Percentiles rank a stretch among this genome's conserved stretches.
Conservation (phyloP, 441 rosid species). For the Breynia disticha region DNA sequence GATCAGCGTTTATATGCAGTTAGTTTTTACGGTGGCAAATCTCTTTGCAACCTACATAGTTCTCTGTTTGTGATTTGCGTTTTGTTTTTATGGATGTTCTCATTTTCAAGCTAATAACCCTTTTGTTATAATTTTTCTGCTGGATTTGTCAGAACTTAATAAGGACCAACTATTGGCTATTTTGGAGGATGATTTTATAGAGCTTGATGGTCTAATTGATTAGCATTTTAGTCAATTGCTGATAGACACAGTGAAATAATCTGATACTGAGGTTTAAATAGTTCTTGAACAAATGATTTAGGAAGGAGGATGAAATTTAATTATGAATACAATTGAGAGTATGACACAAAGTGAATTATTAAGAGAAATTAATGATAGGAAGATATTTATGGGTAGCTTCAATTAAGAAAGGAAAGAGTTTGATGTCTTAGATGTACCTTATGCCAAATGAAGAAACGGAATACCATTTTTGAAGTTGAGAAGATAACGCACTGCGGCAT, state of each 20-base stretch:
- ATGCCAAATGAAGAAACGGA: conserved; percentile 13
- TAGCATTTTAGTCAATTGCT: conserved; percentile 9
- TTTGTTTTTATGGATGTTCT: no score
- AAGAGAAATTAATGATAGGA: no score
- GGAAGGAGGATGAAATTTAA: conserved; percentile 8
- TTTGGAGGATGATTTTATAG: conserved; percentile 35
- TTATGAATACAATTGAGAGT: neutral
- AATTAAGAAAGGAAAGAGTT: neutral
- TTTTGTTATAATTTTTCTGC: conserved; percentile 8
- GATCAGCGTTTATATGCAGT: no score
- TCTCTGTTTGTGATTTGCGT: no score
- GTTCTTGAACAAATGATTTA: conserved; percentile 9
- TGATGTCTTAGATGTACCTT: conserved; percentile 6
- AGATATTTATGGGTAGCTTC: no score
- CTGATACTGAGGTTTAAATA: conserved; percentile 8
- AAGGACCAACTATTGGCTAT: conserved; percentile 18
- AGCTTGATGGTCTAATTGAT: conserved; percentile 35
- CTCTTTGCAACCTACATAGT: no score
- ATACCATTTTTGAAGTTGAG: conserved; percentile 12
- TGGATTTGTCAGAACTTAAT: conserved; percentile 26
- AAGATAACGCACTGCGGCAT: conserved; percentile 11
- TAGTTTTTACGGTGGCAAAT: no score
- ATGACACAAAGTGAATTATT: no score
- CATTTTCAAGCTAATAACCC: no score
- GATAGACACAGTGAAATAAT: conserved; percentile 8